A percentile compares a stretch with the other conserved stretches of the same genome.
phyloP scores from a whole-genome alignment of 805 yeast genomes.

The Blastobotrys peoriensis region DNA sequence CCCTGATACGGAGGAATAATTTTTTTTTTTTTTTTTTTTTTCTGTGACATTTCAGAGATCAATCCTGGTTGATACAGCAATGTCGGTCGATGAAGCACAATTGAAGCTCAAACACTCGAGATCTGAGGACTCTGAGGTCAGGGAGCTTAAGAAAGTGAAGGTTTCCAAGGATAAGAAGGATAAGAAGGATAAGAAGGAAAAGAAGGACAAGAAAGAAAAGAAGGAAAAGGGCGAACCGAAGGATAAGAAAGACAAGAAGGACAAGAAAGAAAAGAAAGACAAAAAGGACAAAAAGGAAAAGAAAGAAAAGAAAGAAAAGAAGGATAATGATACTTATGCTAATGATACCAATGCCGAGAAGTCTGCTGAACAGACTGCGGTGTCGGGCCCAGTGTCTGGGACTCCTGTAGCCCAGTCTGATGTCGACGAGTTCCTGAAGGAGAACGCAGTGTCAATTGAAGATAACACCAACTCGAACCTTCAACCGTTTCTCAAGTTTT shows the following conservation, averaged over 20 bases:
- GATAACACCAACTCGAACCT: slow-evolving; percentile 51
- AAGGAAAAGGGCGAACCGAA: slow-evolving; percentile 28
- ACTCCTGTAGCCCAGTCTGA: slow-evolving; percentile 50
- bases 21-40: slow-evolving; percentile 4
- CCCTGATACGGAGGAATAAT: not conserved
- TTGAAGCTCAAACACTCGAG: slow-evolving; percentile 4
- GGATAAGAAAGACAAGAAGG: slow-evolving; percentile 12
- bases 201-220: slow-evolving; percentile 35
- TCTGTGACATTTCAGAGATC: not conserved
- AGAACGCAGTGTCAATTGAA: slow-evolving; percentile 74
- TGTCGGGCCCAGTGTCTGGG: slow-evolving; percentile 7
- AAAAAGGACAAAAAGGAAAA: slow-evolving; percentile 25
- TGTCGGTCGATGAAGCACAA: slow-evolving; percentile 6
- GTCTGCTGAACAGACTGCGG: slow-evolving; percentile 4
- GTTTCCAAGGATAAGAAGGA: slow-evolving; percentile 26
- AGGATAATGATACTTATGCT: slow-evolving; percentile 20
- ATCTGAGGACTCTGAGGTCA: slow-evolving; percentile 20
- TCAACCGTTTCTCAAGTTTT: slow-evolving; percentile 67
- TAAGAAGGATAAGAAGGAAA: slow-evolving; percentile 26
- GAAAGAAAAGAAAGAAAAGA: slow-evolving; percentile 17
- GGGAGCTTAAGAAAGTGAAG: slow-evolving; percentile 23
- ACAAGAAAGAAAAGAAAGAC: slow-evolving; percentile 28
- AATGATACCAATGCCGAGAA: slow-evolving; percentile 7
- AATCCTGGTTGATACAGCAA: slow-evolving; percentile 17
- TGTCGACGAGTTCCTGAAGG: slow-evolving; percentile 54